Conservation (phyloP, 2,329 filamentous ascomycete genomes). For the Neofusicoccum parvum region DNA sequence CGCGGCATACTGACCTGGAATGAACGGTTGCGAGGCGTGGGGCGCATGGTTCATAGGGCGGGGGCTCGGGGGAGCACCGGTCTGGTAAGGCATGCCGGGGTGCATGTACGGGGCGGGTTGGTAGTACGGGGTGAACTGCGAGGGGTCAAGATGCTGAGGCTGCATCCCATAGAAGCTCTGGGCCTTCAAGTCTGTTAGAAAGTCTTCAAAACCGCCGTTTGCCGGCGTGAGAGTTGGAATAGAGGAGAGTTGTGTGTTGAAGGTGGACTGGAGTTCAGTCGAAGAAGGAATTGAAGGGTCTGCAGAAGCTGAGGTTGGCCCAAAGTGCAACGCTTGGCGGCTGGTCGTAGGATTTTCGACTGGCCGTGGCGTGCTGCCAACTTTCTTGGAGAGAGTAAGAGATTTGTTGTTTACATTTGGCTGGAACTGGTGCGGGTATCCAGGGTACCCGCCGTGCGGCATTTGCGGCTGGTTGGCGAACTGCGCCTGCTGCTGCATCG, state of each 20-base stretch:
- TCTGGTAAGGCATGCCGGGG: slow-evolving; percentile 37
- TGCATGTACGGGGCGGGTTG: slow-evolving; percentile 48
- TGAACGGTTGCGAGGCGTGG: slow-evolving; percentile 49
- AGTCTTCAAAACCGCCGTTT: slow-evolving; percentile 70
- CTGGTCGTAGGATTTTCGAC: slow-evolving; percentile 20
- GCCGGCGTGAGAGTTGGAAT: slow-evolving; percentile 67
- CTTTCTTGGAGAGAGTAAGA: slow-evolving; percentile 37
- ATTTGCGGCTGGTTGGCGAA: slow-evolving; percentile 58
- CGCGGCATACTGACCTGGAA: slow-evolving; percentile 56
- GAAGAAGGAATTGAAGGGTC: slow-evolving; percentile 1
- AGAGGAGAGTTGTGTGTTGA: slow-evolving; percentile 33
- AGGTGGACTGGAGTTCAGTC: slow-evolving; percentile 20
- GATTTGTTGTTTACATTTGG: slow-evolving; percentile 59
- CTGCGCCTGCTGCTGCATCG: slow-evolving; percentile 66
- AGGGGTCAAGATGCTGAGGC: slow-evolving; percentile 46
- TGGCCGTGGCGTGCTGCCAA: slow-evolving; percentile 27
- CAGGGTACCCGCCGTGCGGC: slow-evolving; percentile 60
- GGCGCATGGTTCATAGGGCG: slow-evolving; percentile 52
- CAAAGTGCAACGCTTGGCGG: slow-evolving; percentile 18
- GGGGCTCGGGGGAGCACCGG: slow-evolving; percentile 48
- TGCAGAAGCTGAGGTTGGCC: slow-evolving; percentile 31
- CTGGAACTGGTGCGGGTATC: slow-evolving; percentile 58
- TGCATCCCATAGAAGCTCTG: slow-evolving; percentile 66
- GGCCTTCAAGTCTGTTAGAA: slow-evolving; percentile 67
- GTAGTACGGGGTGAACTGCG: slow-evolving; percentile 42